Percentiles rank a stretch among this genome's conserved stretches.
Conservation (phyloP, 2,329 filamentous ascomycete genomes). For the Grosmannia clavigera region DNA sequence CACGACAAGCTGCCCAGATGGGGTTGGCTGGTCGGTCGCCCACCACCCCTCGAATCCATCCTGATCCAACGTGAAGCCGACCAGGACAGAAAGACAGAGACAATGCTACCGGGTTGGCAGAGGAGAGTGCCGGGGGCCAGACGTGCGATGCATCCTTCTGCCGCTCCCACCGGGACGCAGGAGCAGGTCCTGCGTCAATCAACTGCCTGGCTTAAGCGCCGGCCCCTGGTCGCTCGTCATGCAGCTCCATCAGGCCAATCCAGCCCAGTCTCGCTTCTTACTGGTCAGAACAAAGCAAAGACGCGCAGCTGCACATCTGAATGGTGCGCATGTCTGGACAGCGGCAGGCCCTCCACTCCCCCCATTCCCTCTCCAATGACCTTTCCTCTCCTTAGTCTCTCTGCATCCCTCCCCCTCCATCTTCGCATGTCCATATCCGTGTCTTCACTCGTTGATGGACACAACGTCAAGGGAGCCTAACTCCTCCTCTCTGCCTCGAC, state of each 20-base stretch:
- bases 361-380: not conserved
- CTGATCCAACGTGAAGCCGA: not conserved
- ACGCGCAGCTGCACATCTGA: not conserved
- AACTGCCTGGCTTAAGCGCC: constrained; percentile 39
- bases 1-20: not conserved
- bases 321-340: constrained; percentile 1
- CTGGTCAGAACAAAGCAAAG: not conserved
- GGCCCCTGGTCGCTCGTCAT: constrained; percentile 35
- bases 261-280: not conserved
- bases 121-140: not conserved
- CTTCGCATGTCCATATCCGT: not conserved
- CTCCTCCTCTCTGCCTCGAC: not conserved
- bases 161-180: not conserved
- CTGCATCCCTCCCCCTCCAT: not conserved
- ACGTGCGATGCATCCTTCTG: not conserved
- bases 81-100: not conserved
- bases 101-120: not conserved
- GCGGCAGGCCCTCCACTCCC: not conserved
- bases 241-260: constrained; percentile 29
- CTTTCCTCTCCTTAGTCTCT: not conserved
- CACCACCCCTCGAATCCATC: not conserved
- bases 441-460: not conserved
- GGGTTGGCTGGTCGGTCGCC: not conserved
- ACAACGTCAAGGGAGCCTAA: not conserved
- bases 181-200: not conserved